Evolutionary conservation across 2,329 filamentous ascomycete species (phyloP).

Genomic region (Hymenotorrendiella dingleyae): DNA sequence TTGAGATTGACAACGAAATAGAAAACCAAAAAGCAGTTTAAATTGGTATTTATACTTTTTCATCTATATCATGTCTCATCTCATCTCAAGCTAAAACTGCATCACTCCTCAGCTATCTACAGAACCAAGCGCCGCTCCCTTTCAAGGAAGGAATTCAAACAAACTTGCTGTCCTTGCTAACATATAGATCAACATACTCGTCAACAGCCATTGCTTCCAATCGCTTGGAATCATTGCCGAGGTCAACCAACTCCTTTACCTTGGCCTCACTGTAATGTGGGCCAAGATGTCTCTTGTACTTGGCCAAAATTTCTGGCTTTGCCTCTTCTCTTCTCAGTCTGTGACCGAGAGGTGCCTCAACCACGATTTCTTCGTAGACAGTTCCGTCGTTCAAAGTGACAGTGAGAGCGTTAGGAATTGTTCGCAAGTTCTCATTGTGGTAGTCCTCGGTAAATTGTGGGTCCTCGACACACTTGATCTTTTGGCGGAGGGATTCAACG

Average conservation of each 20-base stretch:
- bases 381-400: conserved; percentile 94
- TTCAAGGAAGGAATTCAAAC: conserved; percentile 33
- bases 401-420: conserved; percentile 94
- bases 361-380: conserved; percentile 79
- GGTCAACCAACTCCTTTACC: conserved; percentile 75
- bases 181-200: conserved; percentile 85
- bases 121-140: not conserved
- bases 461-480: conserved; percentile 95
- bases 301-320: conserved; percentile 92
- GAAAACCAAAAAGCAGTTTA: no score
- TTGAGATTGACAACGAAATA: no score
- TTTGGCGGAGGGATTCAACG: conserved; percentile 85
- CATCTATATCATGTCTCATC: no score
- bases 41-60: no score
- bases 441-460: conserved; percentile 92
- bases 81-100: no score
- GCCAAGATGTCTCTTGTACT: conserved; percentile 88
- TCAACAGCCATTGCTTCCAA: conserved; percentile 81
- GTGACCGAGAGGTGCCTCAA: conserved; percentile 94
- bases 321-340: conserved; percentile 87
- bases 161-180: conserved; percentile 57
- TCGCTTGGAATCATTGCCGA: conserved; percentile 68
- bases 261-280: conserved; percentile 73
- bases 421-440: conserved; percentile 87
- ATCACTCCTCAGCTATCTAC: not conserved